Conservation (phyloP, 257 asterid species). For the Linaria vulgaris region DNA sequence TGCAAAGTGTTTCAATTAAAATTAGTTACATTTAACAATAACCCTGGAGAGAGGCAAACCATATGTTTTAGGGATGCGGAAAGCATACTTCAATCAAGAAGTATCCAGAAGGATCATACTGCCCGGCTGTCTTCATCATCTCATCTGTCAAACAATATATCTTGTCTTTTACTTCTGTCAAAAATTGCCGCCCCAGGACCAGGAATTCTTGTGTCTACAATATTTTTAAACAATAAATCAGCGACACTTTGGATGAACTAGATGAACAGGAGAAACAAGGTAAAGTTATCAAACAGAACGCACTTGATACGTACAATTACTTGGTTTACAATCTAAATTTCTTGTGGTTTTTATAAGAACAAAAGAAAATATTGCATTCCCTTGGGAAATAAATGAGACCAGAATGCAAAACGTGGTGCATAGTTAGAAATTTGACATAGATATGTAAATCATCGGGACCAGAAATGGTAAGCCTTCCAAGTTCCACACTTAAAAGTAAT, state of each 20-base stretch:
- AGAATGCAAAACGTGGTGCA: not conserved
- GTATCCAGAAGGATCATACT: slow-evolving; percentile 77
- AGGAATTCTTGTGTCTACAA: slow-evolving; percentile 81
- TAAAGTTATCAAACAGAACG: slow-evolving; percentile 8
- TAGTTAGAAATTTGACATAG: not conserved
- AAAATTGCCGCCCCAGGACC: slow-evolving; percentile 76
- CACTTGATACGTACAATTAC: not conserved
- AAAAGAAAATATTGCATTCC: not conserved
- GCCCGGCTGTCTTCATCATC: slow-evolving; percentile 66
- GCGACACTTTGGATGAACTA: slow-evolving; percentile 13
- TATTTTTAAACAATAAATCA: slow-evolving; percentile 23
- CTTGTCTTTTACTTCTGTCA: slow-evolving; percentile 80
- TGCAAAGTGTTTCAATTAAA: slow-evolving; percentile 28
- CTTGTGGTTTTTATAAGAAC: not conserved
- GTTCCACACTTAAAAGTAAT: too few relatives aligned
- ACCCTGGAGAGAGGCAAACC: not conserved
- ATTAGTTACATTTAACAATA: slow-evolving; percentile 15
- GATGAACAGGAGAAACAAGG: slow-evolving; percentile 8
- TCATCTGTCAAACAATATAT: slow-evolving; percentile 82
- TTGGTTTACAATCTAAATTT: not conserved
- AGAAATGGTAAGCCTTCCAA: not conserved
- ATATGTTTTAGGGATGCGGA: slow-evolving; percentile 15
- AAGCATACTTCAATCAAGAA: slow-evolving; percentile 75
- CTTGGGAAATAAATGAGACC: not conserved
- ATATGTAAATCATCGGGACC: not conserved